Evolutionary conservation across 768 basidiomycete genomes (phyloP).

Genomic region (Hygrophorus russula): DNA sequence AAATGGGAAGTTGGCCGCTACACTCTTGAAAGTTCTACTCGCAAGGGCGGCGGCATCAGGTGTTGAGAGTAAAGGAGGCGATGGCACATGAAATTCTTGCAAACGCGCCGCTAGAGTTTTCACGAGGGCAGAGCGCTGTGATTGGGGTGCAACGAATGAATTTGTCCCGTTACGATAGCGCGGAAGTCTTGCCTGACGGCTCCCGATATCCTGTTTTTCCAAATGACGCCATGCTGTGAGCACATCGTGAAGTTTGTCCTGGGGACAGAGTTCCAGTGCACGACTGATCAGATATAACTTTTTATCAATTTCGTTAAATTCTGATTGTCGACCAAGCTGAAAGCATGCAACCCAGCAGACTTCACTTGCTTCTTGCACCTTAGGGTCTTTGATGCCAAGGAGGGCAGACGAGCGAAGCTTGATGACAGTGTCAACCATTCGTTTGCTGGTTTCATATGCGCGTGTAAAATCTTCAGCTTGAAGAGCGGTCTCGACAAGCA

Average conservation of each 20-base stretch:
- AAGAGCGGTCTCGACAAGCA: slow-evolving; percentile 84
- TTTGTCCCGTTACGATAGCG: slow-evolving; percentile 15
- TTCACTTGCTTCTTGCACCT: slow-evolving; percentile 52
- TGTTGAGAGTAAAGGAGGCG: slow-evolving; percentile 56
- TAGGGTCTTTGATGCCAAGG: slow-evolving; percentile 22
- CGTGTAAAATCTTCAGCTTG: slow-evolving; percentile 69
- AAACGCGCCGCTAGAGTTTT: slow-evolving; percentile 50
- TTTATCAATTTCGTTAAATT: slow-evolving; percentile 55
- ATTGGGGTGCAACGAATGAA: slow-evolving; percentile 8
- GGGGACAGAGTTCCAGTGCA: slow-evolving; percentile 78
- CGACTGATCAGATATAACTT: slow-evolving; percentile 67
- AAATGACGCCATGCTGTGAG: slow-evolving; percentile 66
- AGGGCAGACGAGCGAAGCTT: slow-evolving; percentile 28
- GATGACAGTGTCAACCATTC: slow-evolving; percentile 58
- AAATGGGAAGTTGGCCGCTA: slow-evolving; percentile 69
- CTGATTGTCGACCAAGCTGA: slow-evolving; percentile 75
- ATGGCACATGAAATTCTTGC: slow-evolving; percentile 56
- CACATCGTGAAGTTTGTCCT: slow-evolving; percentile 70
- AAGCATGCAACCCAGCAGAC: slow-evolving; percentile 88
- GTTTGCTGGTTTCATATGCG: slow-evolving; percentile 61
- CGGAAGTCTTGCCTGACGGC: slow-evolving; percentile 32
- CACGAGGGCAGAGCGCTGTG: slow-evolving; percentile 12
- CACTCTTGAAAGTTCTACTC: slow-evolving; percentile 64
- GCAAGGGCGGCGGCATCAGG: slow-evolving; percentile 77
- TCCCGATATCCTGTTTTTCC: slow-evolving; percentile 52